Conservation (phyloP, 2,329 filamentous ascomycete genomes). For the Aureobasidium sp. region DNA sequence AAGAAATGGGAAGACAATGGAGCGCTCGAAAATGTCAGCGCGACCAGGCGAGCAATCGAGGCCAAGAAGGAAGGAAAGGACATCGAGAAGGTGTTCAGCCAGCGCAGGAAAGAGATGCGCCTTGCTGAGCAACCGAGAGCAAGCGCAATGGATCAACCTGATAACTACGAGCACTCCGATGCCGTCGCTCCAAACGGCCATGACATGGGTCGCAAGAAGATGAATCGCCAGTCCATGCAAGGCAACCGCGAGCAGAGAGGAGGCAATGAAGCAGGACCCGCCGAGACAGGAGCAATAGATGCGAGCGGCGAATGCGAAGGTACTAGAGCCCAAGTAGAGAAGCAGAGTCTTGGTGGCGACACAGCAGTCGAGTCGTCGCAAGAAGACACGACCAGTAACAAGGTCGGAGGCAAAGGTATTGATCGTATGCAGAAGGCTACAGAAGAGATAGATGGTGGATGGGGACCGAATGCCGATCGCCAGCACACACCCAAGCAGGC, state of each 20-base stretch:
- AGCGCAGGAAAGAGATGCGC: constrained; percentile 19
- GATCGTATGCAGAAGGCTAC: not conserved
- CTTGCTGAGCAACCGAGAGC: constrained; percentile 21
- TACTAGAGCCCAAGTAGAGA: not conserved
- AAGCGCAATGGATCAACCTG: constrained; percentile 20
- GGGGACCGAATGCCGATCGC: not conserved
- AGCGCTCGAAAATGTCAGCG: constrained; percentile 25
- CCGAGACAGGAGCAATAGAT: not conserved
- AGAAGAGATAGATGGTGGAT: not conserved
- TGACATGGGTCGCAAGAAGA: not conserved
- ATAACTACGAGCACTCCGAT: not conserved
- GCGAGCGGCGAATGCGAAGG: not conserved
- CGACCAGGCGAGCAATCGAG: constrained; percentile 21
- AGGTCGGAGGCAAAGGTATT: not conserved
- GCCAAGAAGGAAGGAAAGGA: constrained; percentile 20
- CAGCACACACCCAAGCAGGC: not conserved
- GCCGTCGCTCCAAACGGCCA: constrained; percentile 9
- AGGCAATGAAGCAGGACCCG: not conserved
- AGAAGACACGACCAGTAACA: not conserved
- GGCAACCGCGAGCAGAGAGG: not conserved
- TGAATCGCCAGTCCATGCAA: not conserved
- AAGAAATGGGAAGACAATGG: constrained; percentile 23
- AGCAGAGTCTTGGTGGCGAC: not conserved
- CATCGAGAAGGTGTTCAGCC: constrained; percentile 22
- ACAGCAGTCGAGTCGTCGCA: not conserved